phyloP scores from a whole-genome alignment of 768 basidiomycete genomes.

The Lactarius psammicola region DNA sequence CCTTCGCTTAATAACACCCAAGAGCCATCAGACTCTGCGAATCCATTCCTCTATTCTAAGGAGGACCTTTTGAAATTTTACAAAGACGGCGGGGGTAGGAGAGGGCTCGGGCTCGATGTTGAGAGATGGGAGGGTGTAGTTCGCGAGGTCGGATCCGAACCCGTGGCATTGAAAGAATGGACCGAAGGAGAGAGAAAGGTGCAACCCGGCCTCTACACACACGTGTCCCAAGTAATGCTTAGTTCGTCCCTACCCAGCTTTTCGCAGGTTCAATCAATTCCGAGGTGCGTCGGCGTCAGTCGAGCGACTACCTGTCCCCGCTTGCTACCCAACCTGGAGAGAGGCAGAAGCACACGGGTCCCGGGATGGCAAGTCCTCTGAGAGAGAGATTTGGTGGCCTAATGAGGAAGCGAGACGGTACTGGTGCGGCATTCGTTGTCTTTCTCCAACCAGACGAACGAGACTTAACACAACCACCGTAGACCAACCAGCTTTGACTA shows the following conservation, averaged over 20 bases:
- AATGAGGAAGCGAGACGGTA: constrained; percentile 65
- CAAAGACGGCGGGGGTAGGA: constrained; percentile 71
- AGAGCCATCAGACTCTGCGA: constrained; percentile 60
- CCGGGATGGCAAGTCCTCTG: constrained; percentile 52
- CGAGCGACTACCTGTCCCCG: constrained; percentile 66
- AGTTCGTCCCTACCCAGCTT: constrained; percentile 47
- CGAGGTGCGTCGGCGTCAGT: constrained; percentile 82
- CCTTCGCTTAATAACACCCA: constrained; percentile 47
- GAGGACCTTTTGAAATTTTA: constrained; percentile 84
- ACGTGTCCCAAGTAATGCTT: constrained; percentile 7
- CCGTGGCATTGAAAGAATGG: constrained; percentile 76
- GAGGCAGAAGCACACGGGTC: constrained; percentile 55
- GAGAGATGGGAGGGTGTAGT: constrained; percentile 90
- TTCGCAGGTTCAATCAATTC: constrained; percentile 83
- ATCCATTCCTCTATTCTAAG: constrained; percentile 85
- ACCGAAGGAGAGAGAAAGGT: constrained; percentile 88
- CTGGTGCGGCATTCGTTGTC: constrained; percentile 47
- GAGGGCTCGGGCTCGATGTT: constrained; percentile 78
- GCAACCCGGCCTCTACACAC: constrained; percentile 28
- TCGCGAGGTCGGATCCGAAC: constrained; percentile 69
- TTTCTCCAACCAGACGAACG: background rate
- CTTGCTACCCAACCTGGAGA: constrained; percentile 55
- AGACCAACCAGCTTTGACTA: constrained; percentile 58
- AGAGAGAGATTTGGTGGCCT: constrained; percentile 64
- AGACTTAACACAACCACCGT: constrained; percentile 22